Evolutionary conservation across 2,329 filamentous ascomycete genomes (phyloP), one percentile per base, ranked within the genome.

Genomic region (Beauveria sp.): DNA sequence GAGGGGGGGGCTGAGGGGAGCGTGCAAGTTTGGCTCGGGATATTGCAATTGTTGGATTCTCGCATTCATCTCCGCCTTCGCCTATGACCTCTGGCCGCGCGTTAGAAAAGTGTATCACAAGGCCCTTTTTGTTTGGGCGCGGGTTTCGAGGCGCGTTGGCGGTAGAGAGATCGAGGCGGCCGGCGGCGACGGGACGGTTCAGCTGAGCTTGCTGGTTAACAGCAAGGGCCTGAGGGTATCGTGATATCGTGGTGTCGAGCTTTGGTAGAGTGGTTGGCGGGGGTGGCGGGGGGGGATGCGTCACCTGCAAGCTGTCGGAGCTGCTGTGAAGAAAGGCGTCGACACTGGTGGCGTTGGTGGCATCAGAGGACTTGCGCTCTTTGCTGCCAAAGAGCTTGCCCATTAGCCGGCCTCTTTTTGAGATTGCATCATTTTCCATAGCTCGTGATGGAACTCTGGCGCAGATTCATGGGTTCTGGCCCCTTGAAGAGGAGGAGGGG

Each of bases 11-110:
- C 67, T 70, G 75, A 34, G 69, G 55, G 38, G 60, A 48, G 28
- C 62, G 61, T 38, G 59, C 52, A 18, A 38, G 31, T 24, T 50
- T 59, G 10, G 31, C 43, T 2, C 62, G 50, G 9, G 62, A 52
- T 24, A 64, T 54, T 71, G 69, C 66, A 72, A 57, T 51, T n/a
- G 45, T 62, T 61, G 90, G 89, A 9, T 83, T 77, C 60, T 90
- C 86, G 60, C 89, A 88, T 73, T 96, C 92, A 69, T 97, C 93
- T 40, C 93, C 93, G 62, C 93, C 93, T 73, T 93, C 88, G 52
- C 93, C 93, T 69, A 98, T 97, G 64, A 96, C 75, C 52, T 91
- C 88, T 7, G 93, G 92, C 60, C 82, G 80, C 10, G 81, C 82
- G 67, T 90, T 85, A 58, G 82, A 83, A 69, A 97, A 97, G 61